A percentile compares a stretch with the other conserved stretches of the same genome.
phyloP scores from a whole-genome alignment of 1,139 yeast genomes.

The Magnusiomyces suaveolens region DNA sequence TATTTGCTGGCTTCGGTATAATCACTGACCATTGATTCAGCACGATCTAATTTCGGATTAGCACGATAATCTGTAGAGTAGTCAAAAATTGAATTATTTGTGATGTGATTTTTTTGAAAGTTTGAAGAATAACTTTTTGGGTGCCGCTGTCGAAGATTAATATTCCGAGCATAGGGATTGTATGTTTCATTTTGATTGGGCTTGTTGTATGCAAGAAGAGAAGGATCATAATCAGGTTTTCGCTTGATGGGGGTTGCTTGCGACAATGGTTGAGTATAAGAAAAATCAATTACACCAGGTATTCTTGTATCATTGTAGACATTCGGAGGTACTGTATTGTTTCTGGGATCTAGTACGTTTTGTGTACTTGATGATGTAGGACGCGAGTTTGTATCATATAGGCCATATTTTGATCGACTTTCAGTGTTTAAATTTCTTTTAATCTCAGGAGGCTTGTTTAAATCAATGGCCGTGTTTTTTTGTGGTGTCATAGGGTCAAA shows the following conservation, averaged over 20 bases:
- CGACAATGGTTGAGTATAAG: neutral
- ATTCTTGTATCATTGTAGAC: neutral
- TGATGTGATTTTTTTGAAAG: too few relatives aligned
- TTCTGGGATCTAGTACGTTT: neutral
- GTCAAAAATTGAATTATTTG: neutral
- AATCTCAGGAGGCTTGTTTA: neutral
- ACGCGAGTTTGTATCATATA: neutral
- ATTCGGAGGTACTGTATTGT: neutral
- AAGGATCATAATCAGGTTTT: too few relatives aligned
- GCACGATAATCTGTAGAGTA: neutral
- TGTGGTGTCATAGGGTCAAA: neutral
- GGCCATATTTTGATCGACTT: neutral
- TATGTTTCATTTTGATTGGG: too few relatives aligned
- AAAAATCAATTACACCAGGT: neutral
- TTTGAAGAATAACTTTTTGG: too few relatives aligned
- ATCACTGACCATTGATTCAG: neutral
- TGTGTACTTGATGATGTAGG: neutral
- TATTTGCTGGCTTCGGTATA: neutral
- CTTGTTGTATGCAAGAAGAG: too few relatives aligned
- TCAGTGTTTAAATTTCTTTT: neutral
- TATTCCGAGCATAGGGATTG: too few relatives aligned
- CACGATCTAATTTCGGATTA: neutral
- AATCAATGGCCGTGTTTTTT: neutral
- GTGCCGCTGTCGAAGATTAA: too few relatives aligned
- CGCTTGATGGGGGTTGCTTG: conserved; percentile 1